Conservation (phyloP, 2,329 filamentous ascomycete genomes). For the Phaeomoniella chlamydospora region DNA sequence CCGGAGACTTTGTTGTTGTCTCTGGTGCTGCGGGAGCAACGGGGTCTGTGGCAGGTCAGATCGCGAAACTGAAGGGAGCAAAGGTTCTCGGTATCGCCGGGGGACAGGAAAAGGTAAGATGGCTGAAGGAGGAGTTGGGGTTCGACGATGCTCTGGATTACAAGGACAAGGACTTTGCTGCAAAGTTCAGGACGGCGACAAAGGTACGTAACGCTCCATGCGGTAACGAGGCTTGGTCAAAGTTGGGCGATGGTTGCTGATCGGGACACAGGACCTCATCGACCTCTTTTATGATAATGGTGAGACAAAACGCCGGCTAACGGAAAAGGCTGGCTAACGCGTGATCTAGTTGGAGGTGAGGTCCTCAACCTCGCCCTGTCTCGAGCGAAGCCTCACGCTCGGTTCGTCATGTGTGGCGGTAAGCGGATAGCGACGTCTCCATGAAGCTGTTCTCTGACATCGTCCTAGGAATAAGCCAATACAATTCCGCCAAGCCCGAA, state of each 20-base stretch:
- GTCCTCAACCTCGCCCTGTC: constrained; percentile 52
- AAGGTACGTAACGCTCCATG: constrained; percentile 18
- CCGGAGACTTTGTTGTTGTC: constrained; percentile 62
- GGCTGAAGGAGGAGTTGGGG: constrained; percentile 44
- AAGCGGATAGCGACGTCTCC: no score
- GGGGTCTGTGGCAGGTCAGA: constrained; percentile 62
- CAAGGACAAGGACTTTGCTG: constrained; percentile 47
- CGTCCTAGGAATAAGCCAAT: constrained; percentile 56
- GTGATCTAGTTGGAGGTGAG: constrained; percentile 46
- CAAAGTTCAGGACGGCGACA: constrained; percentile 46
- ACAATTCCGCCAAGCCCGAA: constrained; percentile 42
- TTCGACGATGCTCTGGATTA: constrained; percentile 58
- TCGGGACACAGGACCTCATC: constrained; percentile 31
- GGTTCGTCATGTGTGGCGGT: constrained; percentile 60
- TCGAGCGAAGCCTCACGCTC: constrained; percentile 46
- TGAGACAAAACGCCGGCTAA: constrained; percentile 5
- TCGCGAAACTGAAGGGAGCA: constrained; percentile 57
- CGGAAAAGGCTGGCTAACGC: no score
- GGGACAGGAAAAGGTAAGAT: constrained; percentile 51
- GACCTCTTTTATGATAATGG: constrained; percentile 60
- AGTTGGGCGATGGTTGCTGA: no score
- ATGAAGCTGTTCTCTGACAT: no score
- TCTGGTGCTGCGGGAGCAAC: constrained; percentile 67
- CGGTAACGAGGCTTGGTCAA: no score
- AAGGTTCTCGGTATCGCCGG: constrained; percentile 54